Conservation (phyloP, 2,329 filamentous ascomycete species). For the Clonostachys solani region DNA sequence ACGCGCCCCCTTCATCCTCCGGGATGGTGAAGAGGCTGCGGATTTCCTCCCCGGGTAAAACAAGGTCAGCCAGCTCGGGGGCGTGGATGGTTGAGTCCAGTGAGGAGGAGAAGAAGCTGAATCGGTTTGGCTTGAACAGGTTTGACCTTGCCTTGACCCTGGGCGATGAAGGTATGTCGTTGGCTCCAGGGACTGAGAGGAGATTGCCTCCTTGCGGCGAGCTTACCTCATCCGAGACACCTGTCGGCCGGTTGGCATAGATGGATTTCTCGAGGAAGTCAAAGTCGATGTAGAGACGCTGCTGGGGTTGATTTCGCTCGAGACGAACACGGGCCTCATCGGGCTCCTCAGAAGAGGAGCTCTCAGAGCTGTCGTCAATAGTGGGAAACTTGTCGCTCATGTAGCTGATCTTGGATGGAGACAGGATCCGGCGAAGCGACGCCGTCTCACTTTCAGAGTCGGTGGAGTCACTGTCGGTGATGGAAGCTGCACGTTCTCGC, state of each 20-base stretch:
- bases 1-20: slow-evolving; percentile 73
- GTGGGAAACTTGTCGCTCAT: slow-evolving; percentile 53
- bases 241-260: slow-evolving; percentile 33
- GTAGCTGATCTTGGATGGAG: slow-evolving; percentile 61
- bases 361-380: slow-evolving; percentile 56
- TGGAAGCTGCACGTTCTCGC: slow-evolving; percentile 68
- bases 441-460: slow-evolving; percentile 32
- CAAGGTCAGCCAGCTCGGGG: slow-evolving; percentile 78
- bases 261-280: slow-evolving; percentile 94
- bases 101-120: slow-evolving; percentile 96
- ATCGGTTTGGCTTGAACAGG: slow-evolving; percentile 67
- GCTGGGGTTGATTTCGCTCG: slow-evolving; percentile 59
- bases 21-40: slow-evolving; percentile 76
- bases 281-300: slow-evolving; percentile 82
- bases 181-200: slow-evolving; percentile 21
- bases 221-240: slow-evolving; percentile 15
- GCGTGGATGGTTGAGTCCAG: slow-evolving; percentile 92
- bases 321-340: slow-evolving; percentile 88
- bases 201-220: slow-evolving; percentile 42
- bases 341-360: slow-evolving; percentile 64
- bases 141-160: slow-evolving; percentile 27
- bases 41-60: slow-evolving; percentile 86
- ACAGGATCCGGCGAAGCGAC: slow-evolving; percentile 63
- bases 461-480: slow-evolving; percentile 39
- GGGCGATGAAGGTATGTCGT: slow-evolving; percentile 32